phyloP scores from a whole-genome alignment of 1,284 basidiomycete species.

The Melampsora larici-populina region DNA sequence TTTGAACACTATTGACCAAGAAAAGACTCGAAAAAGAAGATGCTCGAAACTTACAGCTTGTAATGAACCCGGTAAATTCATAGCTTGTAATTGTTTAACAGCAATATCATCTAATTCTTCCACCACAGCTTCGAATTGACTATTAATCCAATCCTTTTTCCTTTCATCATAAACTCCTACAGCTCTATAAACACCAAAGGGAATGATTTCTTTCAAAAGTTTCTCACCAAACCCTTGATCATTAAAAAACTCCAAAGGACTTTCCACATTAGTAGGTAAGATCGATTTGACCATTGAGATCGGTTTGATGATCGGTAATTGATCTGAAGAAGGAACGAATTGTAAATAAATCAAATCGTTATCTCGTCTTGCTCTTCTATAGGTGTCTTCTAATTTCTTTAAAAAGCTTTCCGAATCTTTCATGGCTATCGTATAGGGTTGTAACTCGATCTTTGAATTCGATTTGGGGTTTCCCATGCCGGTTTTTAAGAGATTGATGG shows the following conservation, averaged over 20 bases:
- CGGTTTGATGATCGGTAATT: slow-evolving; percentile 66
- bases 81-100: slow-evolving; percentile 64
- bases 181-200: slow-evolving; percentile 84
- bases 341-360: slow-evolving; percentile 96
- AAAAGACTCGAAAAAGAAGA: no score
- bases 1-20: no score
- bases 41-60: slow-evolving; percentile 65
- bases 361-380: slow-evolving; percentile 73
- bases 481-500: slow-evolving; percentile 18
- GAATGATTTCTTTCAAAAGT: slow-evolving; percentile 73
- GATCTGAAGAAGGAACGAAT: slow-evolving; percentile 70
- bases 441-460: not conserved
- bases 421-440: no score
- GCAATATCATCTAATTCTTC: slow-evolving; percentile 58
- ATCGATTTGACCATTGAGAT: slow-evolving; percentile 68
- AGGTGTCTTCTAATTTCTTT: slow-evolving; percentile 62
- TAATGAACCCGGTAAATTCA: slow-evolving; percentile 79
- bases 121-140: slow-evolving; percentile 65
- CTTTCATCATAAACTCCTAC: slow-evolving; percentile 86
- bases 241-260: slow-evolving; percentile 47
- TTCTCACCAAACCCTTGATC: slow-evolving; percentile 58
- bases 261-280: slow-evolving; percentile 62
- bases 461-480: not conserved
- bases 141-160: slow-evolving; percentile 69
- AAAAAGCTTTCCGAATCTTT: slow-evolving; percentile 59